phyloP scores from a whole-genome alignment of 108 stramenopile genomes.

The Phaeodactylum tricornutum region DNA sequence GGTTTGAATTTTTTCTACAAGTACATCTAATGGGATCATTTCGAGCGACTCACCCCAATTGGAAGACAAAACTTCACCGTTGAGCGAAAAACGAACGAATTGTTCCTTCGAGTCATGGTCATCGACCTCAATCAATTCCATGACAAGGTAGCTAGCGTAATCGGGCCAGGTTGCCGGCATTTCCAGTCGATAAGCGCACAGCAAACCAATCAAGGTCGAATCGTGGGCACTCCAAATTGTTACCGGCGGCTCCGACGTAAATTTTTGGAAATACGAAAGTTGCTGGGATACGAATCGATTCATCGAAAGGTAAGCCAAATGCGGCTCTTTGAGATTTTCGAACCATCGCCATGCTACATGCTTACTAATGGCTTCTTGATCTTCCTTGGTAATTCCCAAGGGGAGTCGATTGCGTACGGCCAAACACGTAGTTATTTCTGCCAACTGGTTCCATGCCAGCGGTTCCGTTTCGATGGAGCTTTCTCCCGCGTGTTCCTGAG shows the following conservation, averaged over 20 bases:
- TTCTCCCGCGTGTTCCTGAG: conserved; percentile 17
- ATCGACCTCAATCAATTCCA: conserved; percentile 55
- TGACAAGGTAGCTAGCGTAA: conserved; percentile 58
- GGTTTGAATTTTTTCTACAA: conserved; percentile 36
- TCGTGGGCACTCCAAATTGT: conserved; percentile 70
- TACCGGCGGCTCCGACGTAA: conserved; percentile 33
- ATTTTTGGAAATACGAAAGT: conserved; percentile 22
- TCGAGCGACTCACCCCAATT: conserved; percentile 31
- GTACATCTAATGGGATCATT: conserved; percentile 32
- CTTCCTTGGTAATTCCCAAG: conserved; percentile 35
- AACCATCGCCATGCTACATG: conserved; percentile 78
- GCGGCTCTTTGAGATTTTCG: conserved; percentile 48
- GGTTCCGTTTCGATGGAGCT: conserved; percentile 16
- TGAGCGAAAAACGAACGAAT: conserved; percentile 59
- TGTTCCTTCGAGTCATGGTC: conserved; percentile 8
- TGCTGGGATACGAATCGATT: conserved; percentile 36
- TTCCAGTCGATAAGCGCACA: conserved; percentile 67
- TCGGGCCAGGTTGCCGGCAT: conserved; percentile 62
- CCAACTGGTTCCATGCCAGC: conserved; percentile 56
- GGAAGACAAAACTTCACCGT: conserved; percentile 44
- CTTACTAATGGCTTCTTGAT: conserved; percentile 38
- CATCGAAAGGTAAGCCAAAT: conserved; percentile 63
- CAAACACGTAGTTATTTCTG: conserved; percentile 69
- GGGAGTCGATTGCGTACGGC: conserved; percentile 45
- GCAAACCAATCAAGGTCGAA: conserved; percentile 65